These are phyloP conservation scores for Metschnikowia aberdeeniae DNA, from an alignment of 805 yeast species.

Conservation along the genomic window DNA sequence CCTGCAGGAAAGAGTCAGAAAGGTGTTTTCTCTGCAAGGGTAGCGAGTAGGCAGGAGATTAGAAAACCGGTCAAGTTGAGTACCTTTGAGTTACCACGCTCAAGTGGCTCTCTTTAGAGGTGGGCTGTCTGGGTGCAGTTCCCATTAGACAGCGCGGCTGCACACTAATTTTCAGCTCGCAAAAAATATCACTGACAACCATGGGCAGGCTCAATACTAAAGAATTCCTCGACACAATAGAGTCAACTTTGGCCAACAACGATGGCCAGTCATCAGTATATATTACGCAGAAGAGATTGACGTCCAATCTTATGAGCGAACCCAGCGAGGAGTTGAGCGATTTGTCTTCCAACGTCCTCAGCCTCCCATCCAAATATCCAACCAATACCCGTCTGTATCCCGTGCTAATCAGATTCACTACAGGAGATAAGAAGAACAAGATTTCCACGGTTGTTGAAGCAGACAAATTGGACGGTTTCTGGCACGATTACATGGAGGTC, in stretches of 20 bases:
- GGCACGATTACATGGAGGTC: conserved; percentile 68
- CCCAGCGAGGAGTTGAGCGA: conserved; percentile 18
- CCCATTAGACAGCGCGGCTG: neutral
- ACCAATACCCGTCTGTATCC: conserved; percentile 45
- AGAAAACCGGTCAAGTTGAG: too few species aligned
- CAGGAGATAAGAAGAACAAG: conserved; percentile 47
- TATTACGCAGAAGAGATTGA: conserved; percentile 54
- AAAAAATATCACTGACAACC: conserved; percentile 1
- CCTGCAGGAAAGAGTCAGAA: neutral
- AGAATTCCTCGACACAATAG: conserved; percentile 28
- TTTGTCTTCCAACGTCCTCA: conserved; percentile 33
- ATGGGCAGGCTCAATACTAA: conserved; percentile 32
- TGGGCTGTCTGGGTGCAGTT: too few species aligned
- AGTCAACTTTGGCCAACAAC: conserved; percentile 16
- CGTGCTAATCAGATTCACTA: conserved; percentile 52
- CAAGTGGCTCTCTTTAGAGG: too few species aligned
- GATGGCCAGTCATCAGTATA: conserved; percentile 50
- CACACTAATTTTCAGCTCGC: conserved; percentile 1
- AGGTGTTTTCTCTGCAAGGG: neutral
- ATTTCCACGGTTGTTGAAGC: conserved; percentile 69
- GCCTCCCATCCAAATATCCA: conserved; percentile 13
- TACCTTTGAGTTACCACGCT: too few species aligned
- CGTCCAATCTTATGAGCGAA: conserved; percentile 12
- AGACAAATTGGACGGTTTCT: conserved; percentile 61
- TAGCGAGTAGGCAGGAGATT: too few species aligned